Base-by-base conservation (phyloP, 139 green algal genomes). In the Chlorella sp. region DNA sequence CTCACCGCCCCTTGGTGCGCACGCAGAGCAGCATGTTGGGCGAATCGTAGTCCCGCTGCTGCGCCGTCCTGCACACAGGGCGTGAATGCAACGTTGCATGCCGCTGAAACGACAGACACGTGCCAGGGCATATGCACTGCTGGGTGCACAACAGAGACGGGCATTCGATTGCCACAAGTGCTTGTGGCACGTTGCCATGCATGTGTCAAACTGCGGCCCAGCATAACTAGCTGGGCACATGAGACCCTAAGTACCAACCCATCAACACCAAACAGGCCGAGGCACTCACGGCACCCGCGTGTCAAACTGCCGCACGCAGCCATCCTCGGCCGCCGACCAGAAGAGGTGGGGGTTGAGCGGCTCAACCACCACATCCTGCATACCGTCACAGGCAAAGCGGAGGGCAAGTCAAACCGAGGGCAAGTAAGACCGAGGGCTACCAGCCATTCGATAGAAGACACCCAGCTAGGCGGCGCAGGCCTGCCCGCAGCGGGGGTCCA, bases 271-370 rank as follows among this genome's bases (percentile, higher is more conserved):
- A n/a, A 44, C 8, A 43, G 48, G 48, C 74, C 16, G 22, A 22
- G 24, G 46, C 36, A 41, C n/a, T 81, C 69, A 80, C 76, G 74
- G 65, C 34, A 80, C 38, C 3, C 95, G 92, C 0, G 81, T 89
- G 88, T 98, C 95, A 88, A 93, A 98, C 88, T 98, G 95, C 8
- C 95, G 91, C 54, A 90, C 72, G 2, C 69, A 84, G 30, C 95
- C 95, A 81, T 98, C 96, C 85, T 98, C 95, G 11, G 84, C 84
- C 14, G 87, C 94, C 8, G 92, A 96, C 95, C 95, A 98, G 87
- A 98, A 98, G 51, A 95, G 87, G 84, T 95, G 89, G 3, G 96
- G 93, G 74, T 97, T 94, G 9, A 84, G 34, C 1, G 92, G 89
- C 67, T 93, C 93, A 72, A 96, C 90, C 40, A 94, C 92, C 43